phyloP scores from a whole-genome alignment of 176 grass and related monocot species.

The Cenchrus fungigraminus region DNA sequence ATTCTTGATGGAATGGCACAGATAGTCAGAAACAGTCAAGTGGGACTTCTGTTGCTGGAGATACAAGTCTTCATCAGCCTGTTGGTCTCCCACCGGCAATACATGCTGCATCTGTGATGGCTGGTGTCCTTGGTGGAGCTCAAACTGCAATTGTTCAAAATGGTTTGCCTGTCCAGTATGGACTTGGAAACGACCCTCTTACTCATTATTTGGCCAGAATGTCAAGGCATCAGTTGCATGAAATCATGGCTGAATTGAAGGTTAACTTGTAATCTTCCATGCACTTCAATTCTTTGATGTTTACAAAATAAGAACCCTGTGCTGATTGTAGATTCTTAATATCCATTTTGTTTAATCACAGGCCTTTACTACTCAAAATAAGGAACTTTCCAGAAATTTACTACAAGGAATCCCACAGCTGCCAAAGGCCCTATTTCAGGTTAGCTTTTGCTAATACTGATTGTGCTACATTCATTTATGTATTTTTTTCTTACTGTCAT shows the following conservation, averaged over 20 bases:
- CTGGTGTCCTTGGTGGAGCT: conserved; percentile 71
- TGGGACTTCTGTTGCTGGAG: conserved; percentile 48
- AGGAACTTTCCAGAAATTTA: conserved; percentile 57
- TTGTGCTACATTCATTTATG: conserved; percentile 17
- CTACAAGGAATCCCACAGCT: conserved; percentile 78
- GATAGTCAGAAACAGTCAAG: conserved; percentile 66
- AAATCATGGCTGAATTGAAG: conserved; percentile 92
- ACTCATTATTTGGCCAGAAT: conserved; percentile 91
- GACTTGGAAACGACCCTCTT: conserved; percentile 83
- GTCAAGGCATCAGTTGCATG: conserved; percentile 80
- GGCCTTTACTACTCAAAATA: conserved; percentile 81
- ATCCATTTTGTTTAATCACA: conserved; percentile 19
- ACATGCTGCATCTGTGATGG: conserved; percentile 79
- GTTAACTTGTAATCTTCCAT: conserved; percentile 44
- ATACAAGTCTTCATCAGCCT: conserved; percentile 68
- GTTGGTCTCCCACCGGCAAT: conserved; percentile 75
- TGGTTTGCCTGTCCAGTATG: conserved; percentile 67
- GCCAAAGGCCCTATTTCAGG: conserved; percentile 94
- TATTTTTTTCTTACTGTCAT: conserved; percentile 25
- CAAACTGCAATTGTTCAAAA: conserved; percentile 73
- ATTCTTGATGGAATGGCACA: conserved; percentile 40
- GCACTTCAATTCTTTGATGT: conserved; percentile 19
- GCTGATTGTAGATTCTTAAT: conserved; percentile 37
- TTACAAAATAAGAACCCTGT: background rate
- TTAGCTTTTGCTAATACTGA: conserved; percentile 37